Conservation (phyloP, 148 eudicot species). For the Arbutus unedo region DNA sequence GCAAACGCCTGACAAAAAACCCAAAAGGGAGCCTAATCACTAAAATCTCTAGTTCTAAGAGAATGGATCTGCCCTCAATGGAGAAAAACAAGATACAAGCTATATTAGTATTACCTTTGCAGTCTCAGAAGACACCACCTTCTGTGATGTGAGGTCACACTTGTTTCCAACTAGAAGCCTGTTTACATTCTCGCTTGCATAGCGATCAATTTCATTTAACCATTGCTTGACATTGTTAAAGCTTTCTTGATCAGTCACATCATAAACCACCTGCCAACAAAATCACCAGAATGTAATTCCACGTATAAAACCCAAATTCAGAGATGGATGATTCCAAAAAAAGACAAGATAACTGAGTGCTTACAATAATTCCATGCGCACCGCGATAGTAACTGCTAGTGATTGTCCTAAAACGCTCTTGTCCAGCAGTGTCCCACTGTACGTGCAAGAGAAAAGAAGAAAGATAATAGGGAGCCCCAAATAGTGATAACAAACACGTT, state of each 20-base stretch:
- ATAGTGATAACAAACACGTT: neutral
- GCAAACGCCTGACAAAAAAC: slow-evolving; percentile 47
- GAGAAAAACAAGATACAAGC: neutral
- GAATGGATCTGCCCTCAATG: neutral
- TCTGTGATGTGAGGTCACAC: slow-evolving; percentile 48
- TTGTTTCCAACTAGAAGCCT: slow-evolving; percentile 62
- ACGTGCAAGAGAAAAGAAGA: neutral
- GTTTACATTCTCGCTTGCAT: slow-evolving; percentile 58
- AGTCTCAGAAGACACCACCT: slow-evolving; percentile 47
- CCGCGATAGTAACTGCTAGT: slow-evolving; percentile 84
- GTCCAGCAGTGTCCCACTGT: slow-evolving; percentile 90
- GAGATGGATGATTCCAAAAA: neutral
- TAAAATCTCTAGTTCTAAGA: neutral
- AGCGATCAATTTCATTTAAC: slow-evolving; percentile 61
- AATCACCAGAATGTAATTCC: neutral
- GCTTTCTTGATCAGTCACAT: slow-evolving; percentile 55
- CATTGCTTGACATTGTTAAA: slow-evolving; percentile 59
- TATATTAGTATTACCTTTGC: slow-evolving; percentile 34
- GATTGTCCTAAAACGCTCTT: slow-evolving; percentile 79
- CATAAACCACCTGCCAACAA: slow-evolving; percentile 50
- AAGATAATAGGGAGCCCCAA: neutral
- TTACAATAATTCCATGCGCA: slow-evolving; percentile 79
- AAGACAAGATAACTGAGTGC: slow-evolving; percentile 15
- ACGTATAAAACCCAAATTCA: neutral
- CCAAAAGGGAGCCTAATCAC: neutral